These are phyloP conservation scores for Solanum megistacrolobum DNA, from an alignment of 257 asterid species.

Conservation along the genomic window DNA sequence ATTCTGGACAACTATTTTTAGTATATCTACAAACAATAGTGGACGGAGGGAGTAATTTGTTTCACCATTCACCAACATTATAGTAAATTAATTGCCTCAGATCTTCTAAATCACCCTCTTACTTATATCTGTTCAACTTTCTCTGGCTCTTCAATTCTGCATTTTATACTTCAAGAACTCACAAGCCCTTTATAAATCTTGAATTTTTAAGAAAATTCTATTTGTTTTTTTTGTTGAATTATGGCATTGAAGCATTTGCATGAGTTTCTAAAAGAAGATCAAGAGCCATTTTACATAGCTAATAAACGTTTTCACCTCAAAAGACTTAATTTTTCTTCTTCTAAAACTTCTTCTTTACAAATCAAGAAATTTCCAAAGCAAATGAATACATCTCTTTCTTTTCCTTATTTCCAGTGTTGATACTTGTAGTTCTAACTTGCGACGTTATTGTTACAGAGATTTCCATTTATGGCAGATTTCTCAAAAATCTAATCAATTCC, in stretches of 20 bases:
- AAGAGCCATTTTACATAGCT: slow-evolving; percentile 68
- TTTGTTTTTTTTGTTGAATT: neutral
- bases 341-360: slow-evolving; percentile 3
- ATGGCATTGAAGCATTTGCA: slow-evolving; percentile 39
- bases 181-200: neutral
- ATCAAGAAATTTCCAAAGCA: slow-evolving; percentile 24
- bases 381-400: neutral
- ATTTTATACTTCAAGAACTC: slow-evolving; percentile 1
- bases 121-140: neutral
- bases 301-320: slow-evolving; percentile 35
- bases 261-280: slow-evolving; percentile 68
- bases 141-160: slow-evolving; percentile 25
- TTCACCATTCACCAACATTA: slow-evolving; percentile 17
- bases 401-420: no score
- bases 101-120: slow-evolving; percentile 18
- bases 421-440: no score
- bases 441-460: no score
- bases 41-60: neutral
- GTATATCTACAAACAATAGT: no score
- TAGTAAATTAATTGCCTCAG: slow-evolving; percentile 20
- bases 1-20: no score
- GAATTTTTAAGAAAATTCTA: neutral
- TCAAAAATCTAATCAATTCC: no score
- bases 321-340: neutral
- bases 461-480: no score